Percentiles rank a stretch among this genome's conserved stretches.
Conservation (phyloP, 2,329 filamentous ascomycete genomes). For the Ceratocystis albifundus region DNA sequence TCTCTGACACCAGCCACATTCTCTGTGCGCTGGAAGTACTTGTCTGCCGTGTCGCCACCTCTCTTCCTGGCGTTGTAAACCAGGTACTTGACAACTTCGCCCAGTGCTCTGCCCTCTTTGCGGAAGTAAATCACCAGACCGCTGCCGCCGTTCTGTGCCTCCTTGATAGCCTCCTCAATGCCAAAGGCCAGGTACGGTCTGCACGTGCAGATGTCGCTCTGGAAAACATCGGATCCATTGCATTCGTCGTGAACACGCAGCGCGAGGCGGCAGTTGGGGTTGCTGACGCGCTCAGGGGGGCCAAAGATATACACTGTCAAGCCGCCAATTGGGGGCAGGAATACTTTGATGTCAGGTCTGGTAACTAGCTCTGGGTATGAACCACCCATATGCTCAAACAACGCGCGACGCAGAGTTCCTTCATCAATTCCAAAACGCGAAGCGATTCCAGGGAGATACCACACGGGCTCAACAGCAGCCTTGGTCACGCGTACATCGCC, state of each 20-base stretch:
- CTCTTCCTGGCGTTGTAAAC: conserved; percentile 73
- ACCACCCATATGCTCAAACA: conserved; percentile 93
- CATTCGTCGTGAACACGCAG: conserved; percentile 74
- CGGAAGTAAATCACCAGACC: conserved; percentile 98
- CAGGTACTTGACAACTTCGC: conserved; percentile 87
- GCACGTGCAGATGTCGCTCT: conserved; percentile 95
- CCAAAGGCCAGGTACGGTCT: conserved; percentile 92
- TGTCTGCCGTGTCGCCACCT: conserved; percentile 66
- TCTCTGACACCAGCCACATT: conserved; percentile 94
- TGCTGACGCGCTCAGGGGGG: conserved; percentile 84
- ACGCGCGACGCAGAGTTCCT: conserved; percentile 66
- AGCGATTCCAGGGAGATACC: conserved; percentile 78
- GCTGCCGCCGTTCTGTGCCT: conserved; percentile 85
- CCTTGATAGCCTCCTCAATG: conserved; percentile 93
- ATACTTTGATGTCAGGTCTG: conserved; percentile 84
- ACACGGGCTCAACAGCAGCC: conserved; percentile 89
- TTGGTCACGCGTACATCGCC: conserved; percentile 93
- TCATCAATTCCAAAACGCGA: conserved; percentile 93
- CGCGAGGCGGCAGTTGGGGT: conserved; percentile 68
- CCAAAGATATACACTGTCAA: conserved; percentile 96
- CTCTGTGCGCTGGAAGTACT: conserved; percentile 96
- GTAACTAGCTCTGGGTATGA: conserved; percentile 97
- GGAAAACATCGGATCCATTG: conserved; percentile 95
- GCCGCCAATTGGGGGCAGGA: conserved; percentile 85
- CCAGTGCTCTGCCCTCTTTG: conserved; percentile 87